Evolutionary conservation across 176 grass and related monocot species (phyloP).

Genomic region (Ensete glaucum): DNA sequence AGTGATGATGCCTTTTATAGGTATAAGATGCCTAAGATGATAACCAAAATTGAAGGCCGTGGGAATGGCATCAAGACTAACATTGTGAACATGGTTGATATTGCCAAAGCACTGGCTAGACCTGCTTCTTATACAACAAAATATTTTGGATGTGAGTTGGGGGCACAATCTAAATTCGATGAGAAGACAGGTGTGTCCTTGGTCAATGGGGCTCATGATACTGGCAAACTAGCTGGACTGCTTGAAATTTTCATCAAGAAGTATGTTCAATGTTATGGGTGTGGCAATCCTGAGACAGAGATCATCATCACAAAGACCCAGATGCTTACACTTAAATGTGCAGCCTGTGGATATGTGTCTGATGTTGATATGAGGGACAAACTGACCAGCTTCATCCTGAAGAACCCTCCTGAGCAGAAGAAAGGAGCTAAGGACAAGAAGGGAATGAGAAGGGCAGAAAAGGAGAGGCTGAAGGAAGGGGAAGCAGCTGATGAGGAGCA

Average conservation of each 20-base stretch:
- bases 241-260: conserved; percentile 90
- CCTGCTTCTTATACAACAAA: conserved; percentile 29
- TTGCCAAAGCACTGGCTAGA: conserved; percentile 23
- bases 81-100: conserved; percentile 30
- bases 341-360: conserved; percentile 73
- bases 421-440: conserved; percentile 76
- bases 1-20: conserved; percentile 33
- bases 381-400: conserved; percentile 55
- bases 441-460: conserved; percentile 79
- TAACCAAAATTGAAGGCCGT: conserved; percentile 29
- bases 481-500: conserved; percentile 79
- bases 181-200: conserved; percentile 28
- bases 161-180: conserved; percentile 27
- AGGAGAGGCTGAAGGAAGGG: conserved; percentile 68
- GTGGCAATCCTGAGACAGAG: conserved; percentile 83
- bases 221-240: conserved; percentile 65
- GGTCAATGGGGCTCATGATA: conserved; percentile 77
- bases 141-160: conserved; percentile 28
- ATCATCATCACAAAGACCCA: conserved; percentile 56
- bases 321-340: conserved; percentile 68
- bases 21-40: conserved; percentile 33
- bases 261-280: conserved; percentile 77
- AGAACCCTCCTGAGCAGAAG: conserved; percentile 65
- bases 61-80: conserved; percentile 31
- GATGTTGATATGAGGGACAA: conserved; percentile 87